Evolutionary conservation across 371 early-diverging fungal species (phyloP).

Genomic region (Apophysomyces variabilis): DNA sequence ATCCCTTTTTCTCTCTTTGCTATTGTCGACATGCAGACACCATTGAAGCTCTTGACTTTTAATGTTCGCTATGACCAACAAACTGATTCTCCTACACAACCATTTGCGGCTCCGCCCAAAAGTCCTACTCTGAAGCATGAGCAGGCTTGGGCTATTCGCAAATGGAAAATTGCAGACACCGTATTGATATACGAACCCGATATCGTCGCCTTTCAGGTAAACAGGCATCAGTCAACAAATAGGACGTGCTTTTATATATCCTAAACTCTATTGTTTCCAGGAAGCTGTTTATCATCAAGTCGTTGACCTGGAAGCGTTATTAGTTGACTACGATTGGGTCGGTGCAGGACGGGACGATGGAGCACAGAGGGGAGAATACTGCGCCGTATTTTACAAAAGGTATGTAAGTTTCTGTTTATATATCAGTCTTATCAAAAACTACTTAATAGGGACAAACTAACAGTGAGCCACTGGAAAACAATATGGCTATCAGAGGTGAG

Average conservation of each 20-base stretch:
- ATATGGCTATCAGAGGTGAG: conserved; percentile 52
- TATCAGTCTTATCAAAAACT: not conserved
- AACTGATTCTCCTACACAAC: conserved; percentile 15
- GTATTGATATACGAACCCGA: conserved; percentile 50
- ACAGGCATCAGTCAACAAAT: no score
- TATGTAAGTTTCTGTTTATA: conserved; percentile 10
- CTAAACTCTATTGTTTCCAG: conserved; percentile 20
- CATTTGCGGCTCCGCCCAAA: conserved; percentile 36
- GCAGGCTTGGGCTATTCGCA: conserved; percentile 53
- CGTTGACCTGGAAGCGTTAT: conserved; percentile 45
- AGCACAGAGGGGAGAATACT: conserved; percentile 47
- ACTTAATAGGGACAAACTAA: conserved; percentile 27
- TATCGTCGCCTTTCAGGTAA: conserved; percentile 51
- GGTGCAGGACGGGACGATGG: conserved; percentile 57
- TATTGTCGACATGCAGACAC: conserved; percentile 1
- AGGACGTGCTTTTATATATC: not conserved
- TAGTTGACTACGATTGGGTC: conserved; percentile 55
- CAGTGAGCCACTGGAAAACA: conserved; percentile 35
- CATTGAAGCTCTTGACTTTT: conserved; percentile 47
- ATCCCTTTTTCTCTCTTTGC: not conserved
- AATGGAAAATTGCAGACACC: conserved; percentile 52
- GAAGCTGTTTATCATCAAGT: conserved; percentile 56
- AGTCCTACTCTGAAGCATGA: conserved; percentile 32
- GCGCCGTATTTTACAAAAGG: conserved; percentile 51
- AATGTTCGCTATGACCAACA: conserved; percentile 48